Base-by-base conservation (phyloP, 257 asterid genomes). In the Solanum virginianum region DNA sequence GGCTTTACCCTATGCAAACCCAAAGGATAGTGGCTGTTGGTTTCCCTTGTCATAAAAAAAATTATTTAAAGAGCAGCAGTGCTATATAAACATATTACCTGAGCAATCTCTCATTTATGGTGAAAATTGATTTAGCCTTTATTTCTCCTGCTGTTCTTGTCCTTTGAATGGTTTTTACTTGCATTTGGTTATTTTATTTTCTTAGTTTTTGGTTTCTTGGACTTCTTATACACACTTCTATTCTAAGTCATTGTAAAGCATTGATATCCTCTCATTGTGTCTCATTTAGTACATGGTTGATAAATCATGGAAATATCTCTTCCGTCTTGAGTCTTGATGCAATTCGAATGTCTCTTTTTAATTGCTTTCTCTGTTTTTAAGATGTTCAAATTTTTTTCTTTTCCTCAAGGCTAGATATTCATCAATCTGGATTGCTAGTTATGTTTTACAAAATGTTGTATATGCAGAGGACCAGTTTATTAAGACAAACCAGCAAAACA, bases 401-500 rank as follows among this genome's bases (percentile, higher is more conserved):
- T 49, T 79, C 49, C 13, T 79, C 65, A 17, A 79, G 82, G 82
- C 62, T 79, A 53, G 65, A 10, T 17, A 6, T 51, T 53, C 49
- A 29, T 53, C 65, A 26, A 53, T 77, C 26, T 77, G 63, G 12
- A 54, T 53, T 29, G 65, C 82, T 75, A 16, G 26, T 53, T 79
- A 69, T 69, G 54, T 36, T 68, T 83, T 59, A 54, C 81, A 51
- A 53, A 47, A 11, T 81, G 47, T 71, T 77, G 29, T 85, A 54
- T 77, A 39, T 86, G 54, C 94, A 90, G 98, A 86, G 85, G 88
- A 91, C 86, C 99, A 95, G 91, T 72, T 89, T 84, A 93, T 95
- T 86, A 91, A 89, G 86, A 94, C 98, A 77, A 90, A 94, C 91
- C 95, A 92, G 84, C 90, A 89, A 41, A 94, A 94, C 89, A 92